Base-by-base conservation (phyloP, 331 rosid genomes). In the Pyrus hybrid region DNA sequence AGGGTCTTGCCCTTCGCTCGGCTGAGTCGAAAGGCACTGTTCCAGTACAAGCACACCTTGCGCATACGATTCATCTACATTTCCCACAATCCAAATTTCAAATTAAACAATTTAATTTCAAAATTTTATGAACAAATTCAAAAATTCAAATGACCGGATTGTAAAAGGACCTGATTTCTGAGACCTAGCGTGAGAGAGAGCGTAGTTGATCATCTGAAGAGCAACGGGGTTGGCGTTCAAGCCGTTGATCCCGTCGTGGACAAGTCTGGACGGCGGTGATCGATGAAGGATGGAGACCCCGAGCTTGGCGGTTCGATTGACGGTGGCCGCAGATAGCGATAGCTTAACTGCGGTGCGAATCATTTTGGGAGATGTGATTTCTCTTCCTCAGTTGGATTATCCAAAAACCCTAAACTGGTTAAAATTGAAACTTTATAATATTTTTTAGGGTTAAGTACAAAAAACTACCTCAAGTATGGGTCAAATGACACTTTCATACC, bases 181-280 rank as follows among this genome's bases (percentile, higher is more conserved):
- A 64, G 84, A 84, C 90, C 96, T 87, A 53, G 96, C 94, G 70
- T 82, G 90, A 57, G 83, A 80, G 63, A 91, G 37, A 20, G 96
- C 99, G 75, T 94, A 94, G 69, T 78, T 78, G 77, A 92, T 83
- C 96, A 94, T 90, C 53, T 82, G 86, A 80, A 85, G 54, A 68
- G 91, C 83, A 69, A 90, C 95, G 28, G 91, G 90, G 76, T 73
- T 83, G 10, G 85, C 82, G 76, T 85, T 66, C 62, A 71, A 83
- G 80, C 45, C 51, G 74, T 84, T 88, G 22, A 75, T 77, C 41
- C 79, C 89, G 79, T 43, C 84, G 78, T 83, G 88, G 65, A 80
- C 71, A 1, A 61, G 81, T 77, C 92, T 88, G 77, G 69, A 82
- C 21, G 75, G 85, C 35, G 84, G 67, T 5, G 78, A 41, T 56